Evolutionary conservation across 441 rosid species (phyloP), one percentile per base, ranked within the genome.

Genomic region (Gossypium lobatum): DNA sequence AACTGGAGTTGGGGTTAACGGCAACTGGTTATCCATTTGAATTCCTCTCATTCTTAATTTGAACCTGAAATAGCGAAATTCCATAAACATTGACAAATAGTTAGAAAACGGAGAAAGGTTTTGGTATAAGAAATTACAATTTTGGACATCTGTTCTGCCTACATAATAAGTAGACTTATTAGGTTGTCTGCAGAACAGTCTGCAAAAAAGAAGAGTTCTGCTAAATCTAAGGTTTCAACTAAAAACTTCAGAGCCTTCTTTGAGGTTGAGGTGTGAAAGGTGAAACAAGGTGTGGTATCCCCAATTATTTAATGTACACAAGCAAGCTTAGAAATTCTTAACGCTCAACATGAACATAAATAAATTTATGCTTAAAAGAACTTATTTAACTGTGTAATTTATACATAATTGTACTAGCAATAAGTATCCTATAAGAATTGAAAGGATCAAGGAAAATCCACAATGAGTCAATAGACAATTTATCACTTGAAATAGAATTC

Each of bases 21-120:
- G 99, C 85, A 96, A 80, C 81, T 96, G 99, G 80, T 93, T 96
- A 83, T 96, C 99, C 76, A 92, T 87, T 88, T 96, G 99, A 83
- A 92, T 78, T 68, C 96, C 91, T 61, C 74, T 87, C 92, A 92
- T 88, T 84, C 93, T 85, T 75, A 93, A 74, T 85, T 91, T 91
- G 86, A 91, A 92, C 87, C 98, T 93, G 85, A 37, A 73, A 83
- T 20, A 62, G 28, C 65, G 8, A 50, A 46, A 45, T 65, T 54
- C 64, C 34, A 8, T 55, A 53, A 71, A 28, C 23, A 48, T 25
- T 70, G 52, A 48, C 48, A 42, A 53, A 64, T 58, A 55, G 46
- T 17, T 25, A 23, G 53, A 65, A 14, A 42, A 7, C 7, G 6
- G 21, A 63, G 42, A 58, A n/a, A 34, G 16, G n/a, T 63, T 45